phyloP scores from a whole-genome alignment of 495 filamentous ascomycete genomes.

The Trichoderma gamsii region DNA sequence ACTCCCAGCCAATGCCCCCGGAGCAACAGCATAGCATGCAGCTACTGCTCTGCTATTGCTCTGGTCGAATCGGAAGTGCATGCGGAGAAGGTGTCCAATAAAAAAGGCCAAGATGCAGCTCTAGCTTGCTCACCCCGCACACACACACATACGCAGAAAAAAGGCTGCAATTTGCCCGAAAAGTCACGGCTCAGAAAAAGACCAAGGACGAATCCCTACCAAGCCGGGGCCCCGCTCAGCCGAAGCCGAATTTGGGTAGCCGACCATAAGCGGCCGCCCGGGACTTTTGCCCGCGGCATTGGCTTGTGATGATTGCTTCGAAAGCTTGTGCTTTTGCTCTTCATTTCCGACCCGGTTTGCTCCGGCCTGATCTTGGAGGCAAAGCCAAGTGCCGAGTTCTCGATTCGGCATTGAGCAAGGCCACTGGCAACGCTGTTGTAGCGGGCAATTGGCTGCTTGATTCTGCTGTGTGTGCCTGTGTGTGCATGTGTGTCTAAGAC shows the following conservation, averaged over 20 bases:
- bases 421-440: not conserved
- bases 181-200: not conserved
- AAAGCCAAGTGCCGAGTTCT: not conserved
- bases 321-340: not conserved
- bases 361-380: not conserved
- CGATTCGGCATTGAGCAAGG: not conserved
- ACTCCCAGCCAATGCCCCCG: not conserved
- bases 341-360: not conserved
- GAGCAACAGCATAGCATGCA: not conserved
- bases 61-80: conserved; percentile 9
- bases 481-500: too few species aligned
- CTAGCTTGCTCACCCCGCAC: not conserved
- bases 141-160: not conserved
- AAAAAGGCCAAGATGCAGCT: conserved; percentile 7
- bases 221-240: not conserved
- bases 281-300: not conserved
- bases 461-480: too few species aligned
- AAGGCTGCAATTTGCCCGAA: not conserved
- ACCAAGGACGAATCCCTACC: not conserved
- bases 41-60: not conserved
- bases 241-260: conserved; percentile 1
- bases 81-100: not conserved
- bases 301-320: not conserved
- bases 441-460: not conserved
- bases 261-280: conserved; percentile 9